Base-by-base conservation (phyloP, 257 asterid genomes). In the Dorcoceras hygrometricum region DNA sequence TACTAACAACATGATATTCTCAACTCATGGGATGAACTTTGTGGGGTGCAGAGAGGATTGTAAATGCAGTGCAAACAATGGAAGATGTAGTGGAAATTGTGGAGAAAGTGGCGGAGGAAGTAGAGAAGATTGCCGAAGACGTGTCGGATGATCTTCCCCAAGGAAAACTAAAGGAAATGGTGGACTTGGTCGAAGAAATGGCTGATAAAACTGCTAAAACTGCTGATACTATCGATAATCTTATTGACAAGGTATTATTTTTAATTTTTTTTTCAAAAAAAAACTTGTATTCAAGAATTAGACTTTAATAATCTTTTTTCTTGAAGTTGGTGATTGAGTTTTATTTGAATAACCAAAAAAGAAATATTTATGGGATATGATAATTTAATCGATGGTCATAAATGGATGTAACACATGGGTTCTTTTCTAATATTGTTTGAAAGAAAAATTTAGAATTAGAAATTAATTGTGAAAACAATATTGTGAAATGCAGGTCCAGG, bases 191-290 rank as follows among this genome's bases (percentile, higher is more conserved):
- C 3, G 93, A 86, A 75, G 2, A 75, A 10, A 23, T 72, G 23
- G 92, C 94, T 0, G 93, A 86, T 56, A 72, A 76, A 65, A 79
- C 89, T 39, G 83, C 90, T 0, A 74, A 80, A 61, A 60, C 77
- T 12, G 93, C 90, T 23, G 87, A 77, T 59, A 54, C 68, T 2
- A 46, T 83, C 0, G 95, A 79, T n/a, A 53, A 83, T 71, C 22
- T 83, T 23, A 86, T 88, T 11, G 95, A 88, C 62, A 76, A 77
- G 93, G 95, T 39, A n/a, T n/a, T n/a, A n/a, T n/a, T n/a, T n/a
- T n/a, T n/a, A n/a, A n/a, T n/a, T n/a, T n/a, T n/a, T n/a, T n/a
- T n/a, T n/a, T n/a, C n/a, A 29, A 29, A 29, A 0, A 5, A 29
- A 29, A 29, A 29, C 4, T 5, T 28, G 31, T 28, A 29, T 29